Evolutionary conservation across 345 rosid species (phyloP).

Genomic region (Moringa oleifera): DNA sequence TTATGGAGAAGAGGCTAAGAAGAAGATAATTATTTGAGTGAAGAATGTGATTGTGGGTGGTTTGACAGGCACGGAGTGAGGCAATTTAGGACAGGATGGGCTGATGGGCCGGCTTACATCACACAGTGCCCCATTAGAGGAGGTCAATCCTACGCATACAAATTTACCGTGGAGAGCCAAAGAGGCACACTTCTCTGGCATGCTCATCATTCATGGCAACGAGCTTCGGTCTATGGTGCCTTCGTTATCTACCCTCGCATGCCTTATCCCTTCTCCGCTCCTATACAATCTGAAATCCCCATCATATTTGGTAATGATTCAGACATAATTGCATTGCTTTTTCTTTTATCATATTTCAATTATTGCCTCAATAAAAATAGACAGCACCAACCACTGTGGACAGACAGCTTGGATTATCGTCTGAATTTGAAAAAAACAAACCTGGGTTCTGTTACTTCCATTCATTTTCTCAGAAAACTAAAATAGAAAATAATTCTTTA

Average conservation of each 20-base stretch:
- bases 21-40: too few relatives aligned
- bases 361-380: too few relatives aligned
- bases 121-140: constrained; percentile 60
- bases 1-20: too few relatives aligned
- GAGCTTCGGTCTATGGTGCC: constrained; percentile 62
- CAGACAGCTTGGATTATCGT: too few relatives aligned
- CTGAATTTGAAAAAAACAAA: too few relatives aligned
- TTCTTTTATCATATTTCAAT: too few relatives aligned
- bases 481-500: background rate
- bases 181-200: constrained; percentile 69
- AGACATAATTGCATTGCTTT: too few relatives aligned
- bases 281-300: constrained; percentile 47
- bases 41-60: background rate
- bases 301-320: constrained; percentile 43
- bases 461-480: background rate
- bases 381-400: too few relatives aligned
- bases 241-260: constrained; percentile 50
- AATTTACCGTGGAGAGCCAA: constrained; percentile 42
- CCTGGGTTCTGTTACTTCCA: too few relatives aligned
- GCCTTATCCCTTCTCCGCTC: constrained; percentile 45
- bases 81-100: constrained; percentile 60
- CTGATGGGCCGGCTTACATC: too few relatives aligned
- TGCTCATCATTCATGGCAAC: constrained; percentile 61
- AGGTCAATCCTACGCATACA: constrained; percentile 48
- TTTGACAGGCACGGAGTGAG: constrained; percentile 57